Conservation (phyloP, 2,329 filamentous ascomycete species). For the Colletotrichum sp. region DNA sequence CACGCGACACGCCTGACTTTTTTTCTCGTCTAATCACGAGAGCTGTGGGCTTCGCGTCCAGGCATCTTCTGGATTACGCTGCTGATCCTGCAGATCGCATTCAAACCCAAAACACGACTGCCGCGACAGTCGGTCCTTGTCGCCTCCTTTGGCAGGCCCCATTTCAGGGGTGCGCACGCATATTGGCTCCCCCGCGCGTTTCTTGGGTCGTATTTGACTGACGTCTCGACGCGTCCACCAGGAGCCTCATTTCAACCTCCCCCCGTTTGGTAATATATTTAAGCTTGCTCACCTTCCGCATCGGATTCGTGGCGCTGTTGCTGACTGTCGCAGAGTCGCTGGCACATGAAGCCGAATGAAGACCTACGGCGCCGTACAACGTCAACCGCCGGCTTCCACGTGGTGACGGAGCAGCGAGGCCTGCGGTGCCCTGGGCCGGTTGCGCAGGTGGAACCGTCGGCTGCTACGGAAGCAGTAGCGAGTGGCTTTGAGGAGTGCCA, state of each 20-base stretch:
- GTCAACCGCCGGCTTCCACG: background rate
- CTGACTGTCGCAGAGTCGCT: background rate
- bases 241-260: constrained; percentile 7
- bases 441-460: background rate
- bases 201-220: background rate
- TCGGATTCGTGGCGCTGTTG: background rate
- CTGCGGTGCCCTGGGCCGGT: background rate
- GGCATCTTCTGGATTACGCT: background rate
- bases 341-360: background rate
- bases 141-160: constrained; percentile 4
- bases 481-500: background rate
- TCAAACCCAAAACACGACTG: constrained; percentile 17
- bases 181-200: background rate
- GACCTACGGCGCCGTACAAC: background rate
- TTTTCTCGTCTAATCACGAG: background rate
- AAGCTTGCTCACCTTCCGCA: background rate
- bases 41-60: background rate
- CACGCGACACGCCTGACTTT: background rate
- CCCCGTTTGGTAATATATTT: background rate
- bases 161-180: background rate
- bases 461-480: background rate
- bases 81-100: constrained; percentile 21
- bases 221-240: background rate
- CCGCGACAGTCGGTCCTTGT: background rate
- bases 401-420: background rate